phyloP scores from a whole-genome alignment of 345 rosid genomes.

The Sisymbrium altissimum region DNA sequence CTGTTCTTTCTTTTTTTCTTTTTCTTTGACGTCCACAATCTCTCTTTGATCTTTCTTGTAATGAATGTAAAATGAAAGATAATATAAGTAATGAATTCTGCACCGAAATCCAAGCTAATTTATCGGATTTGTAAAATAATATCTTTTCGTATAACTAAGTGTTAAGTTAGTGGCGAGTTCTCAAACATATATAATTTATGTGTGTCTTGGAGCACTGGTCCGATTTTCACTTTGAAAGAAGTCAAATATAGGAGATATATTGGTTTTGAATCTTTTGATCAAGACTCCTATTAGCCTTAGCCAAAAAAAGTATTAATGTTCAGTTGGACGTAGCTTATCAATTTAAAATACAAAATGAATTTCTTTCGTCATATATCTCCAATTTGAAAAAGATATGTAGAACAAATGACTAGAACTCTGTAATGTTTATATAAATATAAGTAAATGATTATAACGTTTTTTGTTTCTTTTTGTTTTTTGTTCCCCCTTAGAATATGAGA shows the following conservation, averaged over 20 bases:
- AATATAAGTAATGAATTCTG: background rate
- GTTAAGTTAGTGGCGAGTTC: background rate
- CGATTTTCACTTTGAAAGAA: background rate
- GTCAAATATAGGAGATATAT: background rate
- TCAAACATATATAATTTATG: background rate
- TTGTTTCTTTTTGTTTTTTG: background rate
- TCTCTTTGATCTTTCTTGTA: background rate
- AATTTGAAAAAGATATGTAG: background rate
- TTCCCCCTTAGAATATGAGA: background rate
- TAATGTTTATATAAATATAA: background rate
- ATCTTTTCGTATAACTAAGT: background rate
- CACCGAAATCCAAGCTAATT: background rate
- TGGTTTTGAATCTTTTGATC: background rate
- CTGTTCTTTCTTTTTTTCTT: background rate
- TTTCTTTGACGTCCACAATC: background rate
- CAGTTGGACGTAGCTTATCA: background rate
- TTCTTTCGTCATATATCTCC: background rate
- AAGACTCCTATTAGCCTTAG: background rate
- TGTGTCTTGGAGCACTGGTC: background rate
- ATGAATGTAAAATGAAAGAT: background rate
- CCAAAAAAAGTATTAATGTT: background rate
- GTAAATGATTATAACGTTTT: background rate
- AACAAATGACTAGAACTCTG: background rate
- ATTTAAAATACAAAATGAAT: background rate
- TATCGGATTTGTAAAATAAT: background rate